phyloP scores from a whole-genome alignment of 192 early-diverging fungal species.

The Umbelopsis vinacea region DNA sequence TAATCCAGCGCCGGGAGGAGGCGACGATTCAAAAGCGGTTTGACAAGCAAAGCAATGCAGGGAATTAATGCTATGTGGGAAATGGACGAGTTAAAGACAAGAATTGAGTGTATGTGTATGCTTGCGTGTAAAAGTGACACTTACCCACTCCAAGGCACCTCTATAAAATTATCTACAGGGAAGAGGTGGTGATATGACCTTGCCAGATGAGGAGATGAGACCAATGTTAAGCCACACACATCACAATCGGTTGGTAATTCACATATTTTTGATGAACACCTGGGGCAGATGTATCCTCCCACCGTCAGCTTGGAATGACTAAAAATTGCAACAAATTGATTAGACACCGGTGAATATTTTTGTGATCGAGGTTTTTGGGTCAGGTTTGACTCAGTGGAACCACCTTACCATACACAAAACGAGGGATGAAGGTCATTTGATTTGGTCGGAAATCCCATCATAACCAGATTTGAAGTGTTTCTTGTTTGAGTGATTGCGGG shows the following conservation, averaged over 20 bases:
- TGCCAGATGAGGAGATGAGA: slow-evolving; percentile 89
- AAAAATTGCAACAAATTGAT: slow-evolving; percentile 13
- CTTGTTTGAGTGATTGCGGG: slow-evolving; percentile 67
- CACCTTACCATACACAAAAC: slow-evolving; percentile 77
- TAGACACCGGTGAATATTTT: slow-evolving; percentile 3
- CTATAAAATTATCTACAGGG: slow-evolving; percentile 84
- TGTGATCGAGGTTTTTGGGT: background rate
- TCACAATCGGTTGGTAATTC: slow-evolving; percentile 92
- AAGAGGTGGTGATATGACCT: slow-evolving; percentile 95
- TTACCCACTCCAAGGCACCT: slow-evolving; percentile 59
- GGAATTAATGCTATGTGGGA: slow-evolving; percentile 36
- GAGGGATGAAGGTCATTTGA: slow-evolving; percentile 55
- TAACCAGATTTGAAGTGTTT: slow-evolving; percentile 71
- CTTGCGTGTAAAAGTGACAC: slow-evolving; percentile 18
- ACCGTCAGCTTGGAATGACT: slow-evolving; percentile 71
- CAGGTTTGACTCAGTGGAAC: background rate
- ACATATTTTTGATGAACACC: slow-evolving; percentile 83
- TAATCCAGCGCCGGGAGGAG: slow-evolving; percentile 18
- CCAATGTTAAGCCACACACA: slow-evolving; percentile 85
- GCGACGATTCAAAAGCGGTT: slow-evolving; percentile 43
- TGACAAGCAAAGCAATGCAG: slow-evolving; percentile 56
- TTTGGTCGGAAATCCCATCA: slow-evolving; percentile 90
- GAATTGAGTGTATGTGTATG: background rate
- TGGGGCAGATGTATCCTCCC: slow-evolving; percentile 84
- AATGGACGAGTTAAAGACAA: slow-evolving; percentile 2